Evolutionary conservation across 1,139 yeast genomes (phyloP).

Genomic region (Fermentozyma sake): DNA sequence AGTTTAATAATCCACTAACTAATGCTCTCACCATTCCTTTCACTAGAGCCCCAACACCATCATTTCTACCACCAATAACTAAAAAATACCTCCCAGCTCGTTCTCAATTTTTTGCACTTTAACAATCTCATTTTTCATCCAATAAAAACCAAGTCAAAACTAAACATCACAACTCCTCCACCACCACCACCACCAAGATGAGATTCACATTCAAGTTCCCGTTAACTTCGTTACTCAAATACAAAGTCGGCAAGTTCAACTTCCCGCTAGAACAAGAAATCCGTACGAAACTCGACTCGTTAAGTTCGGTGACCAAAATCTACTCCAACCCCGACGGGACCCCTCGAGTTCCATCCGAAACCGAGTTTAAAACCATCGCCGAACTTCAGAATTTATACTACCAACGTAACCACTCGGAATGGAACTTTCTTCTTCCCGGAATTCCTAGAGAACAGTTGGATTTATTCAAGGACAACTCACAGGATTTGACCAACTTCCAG

Average conservation of each 20-base stretch:
- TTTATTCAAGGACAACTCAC: slow-evolving; percentile 59
- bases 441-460: slow-evolving; percentile 52
- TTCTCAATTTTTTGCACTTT: no score
- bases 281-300: slow-evolving; percentile 39
- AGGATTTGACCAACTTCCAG: slow-evolving; percentile 57
- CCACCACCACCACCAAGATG: slow-evolving; percentile 18
- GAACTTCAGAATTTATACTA: slow-evolving; percentile 62
- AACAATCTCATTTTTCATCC: no score
- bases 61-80: no score
- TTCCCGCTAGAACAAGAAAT: slow-evolving; percentile 40
- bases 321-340: slow-evolving; percentile 79
- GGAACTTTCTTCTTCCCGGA: slow-evolving; percentile 58
- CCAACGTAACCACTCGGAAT: slow-evolving; percentile 54
- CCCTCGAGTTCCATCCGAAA: slow-evolving; percentile 65
- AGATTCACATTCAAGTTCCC: slow-evolving; percentile 44
- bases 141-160: slow-evolving; percentile 16
- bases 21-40: no score
- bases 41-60: no score
- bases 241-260: slow-evolving; percentile 37
- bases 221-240: slow-evolving; percentile 35
- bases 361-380: slow-evolving; percentile 71
- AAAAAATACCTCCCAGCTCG: no score
- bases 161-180: slow-evolving; percentile 6
- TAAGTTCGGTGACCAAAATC: slow-evolving; percentile 54
- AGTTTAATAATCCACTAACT: no score